These are phyloP conservation scores for Colletotrichum sp. DNA, from an alignment of 2,329 filamentous ascomycete species.

Conservation along the genomic window DNA sequence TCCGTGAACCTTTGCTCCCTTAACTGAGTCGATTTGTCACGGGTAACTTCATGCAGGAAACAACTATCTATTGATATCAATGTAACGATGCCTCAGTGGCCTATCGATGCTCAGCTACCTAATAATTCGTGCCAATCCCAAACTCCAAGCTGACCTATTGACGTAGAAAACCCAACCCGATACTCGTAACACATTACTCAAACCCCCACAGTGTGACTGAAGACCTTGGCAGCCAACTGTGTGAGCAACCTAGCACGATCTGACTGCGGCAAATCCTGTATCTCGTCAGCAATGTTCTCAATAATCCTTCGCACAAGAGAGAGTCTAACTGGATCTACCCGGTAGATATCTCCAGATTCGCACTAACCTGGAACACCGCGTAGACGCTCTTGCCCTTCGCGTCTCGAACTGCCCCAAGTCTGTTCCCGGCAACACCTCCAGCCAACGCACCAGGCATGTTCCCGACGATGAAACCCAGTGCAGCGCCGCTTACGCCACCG, in stretches of 20 bases:
- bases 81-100: background rate
- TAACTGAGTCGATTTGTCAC: background rate
- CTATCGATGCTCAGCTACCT: background rate
- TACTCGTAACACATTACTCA: conserved; percentile 25
- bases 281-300: background rate
- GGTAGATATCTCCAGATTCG: conserved; percentile 11
- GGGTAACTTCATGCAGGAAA: background rate
- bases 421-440: conserved; percentile 89
- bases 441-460: conserved; percentile 90
- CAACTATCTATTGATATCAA: conserved; percentile 4
- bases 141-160: conserved; percentile 12
- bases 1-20: background rate
- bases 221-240: conserved; percentile 85
- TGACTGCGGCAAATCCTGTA: conserved; percentile 77
- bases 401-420: conserved; percentile 88
- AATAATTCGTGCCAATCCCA: background rate
- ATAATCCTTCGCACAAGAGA: background rate
- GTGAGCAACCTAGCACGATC: conserved; percentile 83
- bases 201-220: conserved; percentile 75
- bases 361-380: conserved; percentile 73
- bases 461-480: conserved; percentile 92
- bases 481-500: conserved; percentile 85
- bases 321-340: conserved; percentile 11
- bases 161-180: background rate
- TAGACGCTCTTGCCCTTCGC: conserved; percentile 95